Percentiles rank a stretch among this genome's conserved stretches.
phyloP scores from a whole-genome alignment of 2,329 filamentous ascomycete species.

The Cryphonectria parasitica region DNA sequence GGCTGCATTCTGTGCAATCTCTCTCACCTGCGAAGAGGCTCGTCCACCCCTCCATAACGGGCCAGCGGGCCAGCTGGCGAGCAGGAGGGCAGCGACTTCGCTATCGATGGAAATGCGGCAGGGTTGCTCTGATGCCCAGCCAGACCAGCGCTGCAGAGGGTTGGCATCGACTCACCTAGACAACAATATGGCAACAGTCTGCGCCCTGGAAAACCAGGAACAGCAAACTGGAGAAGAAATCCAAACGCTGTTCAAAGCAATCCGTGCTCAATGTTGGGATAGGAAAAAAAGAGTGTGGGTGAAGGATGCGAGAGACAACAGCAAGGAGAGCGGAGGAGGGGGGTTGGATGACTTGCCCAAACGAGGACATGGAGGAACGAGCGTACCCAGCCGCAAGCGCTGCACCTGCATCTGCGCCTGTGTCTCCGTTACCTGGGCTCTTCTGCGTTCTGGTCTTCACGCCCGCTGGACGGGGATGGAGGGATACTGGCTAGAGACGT shows the following conservation, averaged over 20 bases:
- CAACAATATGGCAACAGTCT: slow-evolving; percentile 47
- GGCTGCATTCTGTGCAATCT: not conserved
- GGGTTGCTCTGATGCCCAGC: slow-evolving; percentile 12
- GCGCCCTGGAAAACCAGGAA: slow-evolving; percentile 53
- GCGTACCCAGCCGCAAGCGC: slow-evolving; percentile 6
- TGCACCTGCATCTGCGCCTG: slow-evolving; percentile 11
- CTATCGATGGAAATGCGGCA: not conserved
- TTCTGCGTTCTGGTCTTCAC: slow-evolving; percentile 1
- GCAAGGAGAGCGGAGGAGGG: slow-evolving; percentile 6
- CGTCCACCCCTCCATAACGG: not conserved
- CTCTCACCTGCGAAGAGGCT: not conserved
- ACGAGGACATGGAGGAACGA: slow-evolving; percentile 15
- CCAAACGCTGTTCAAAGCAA: slow-evolving; percentile 25
- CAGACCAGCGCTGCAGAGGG: not conserved
- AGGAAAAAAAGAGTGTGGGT: slow-evolving; percentile 47
- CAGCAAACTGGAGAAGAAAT: slow-evolving; percentile 43
- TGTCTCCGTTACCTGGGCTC: not conserved
- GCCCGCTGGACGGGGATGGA: not conserved
- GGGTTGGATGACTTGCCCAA: slow-evolving; percentile 13
- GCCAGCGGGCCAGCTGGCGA: not conserved
- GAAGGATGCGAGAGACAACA: slow-evolving; percentile 9
- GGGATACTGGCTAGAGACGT: not conserved
- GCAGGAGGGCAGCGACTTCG: not conserved
- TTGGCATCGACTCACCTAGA: slow-evolving; percentile 38
- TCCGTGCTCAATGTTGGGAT: slow-evolving; percentile 19